Base-by-base conservation (phyloP, 2,329 filamentous ascomycete species). In the Tolypocladium ovalisporum region DNA sequence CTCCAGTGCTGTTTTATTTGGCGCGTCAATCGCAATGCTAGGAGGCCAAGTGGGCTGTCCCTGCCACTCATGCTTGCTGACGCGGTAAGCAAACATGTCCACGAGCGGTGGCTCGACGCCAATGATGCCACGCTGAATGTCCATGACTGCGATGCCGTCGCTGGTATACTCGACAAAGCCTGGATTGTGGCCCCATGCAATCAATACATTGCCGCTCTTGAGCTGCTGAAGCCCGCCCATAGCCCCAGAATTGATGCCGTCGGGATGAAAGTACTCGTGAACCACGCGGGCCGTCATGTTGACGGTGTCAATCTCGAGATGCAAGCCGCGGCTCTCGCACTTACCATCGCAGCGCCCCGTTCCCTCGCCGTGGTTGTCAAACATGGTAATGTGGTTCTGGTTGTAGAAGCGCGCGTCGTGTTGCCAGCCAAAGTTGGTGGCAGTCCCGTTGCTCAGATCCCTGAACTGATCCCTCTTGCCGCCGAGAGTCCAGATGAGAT, bases 351-450 rank as follows among this genome's bases (percentile, higher is more conserved):
- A 72, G 27, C 58, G 62, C 0, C 63, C 63, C 2, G 67, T 71
- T 4, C 65, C 59, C 60, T 71, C 67, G 49, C 61, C 66, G 52
- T 73, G 71, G 62, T 75, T 74, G 63, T 74, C 71, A 57, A 75
- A 75, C 54, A 74, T 64, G 56, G 68, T 70, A 55, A 74, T 62
- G 47, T 68, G 66, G 13, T 54, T 63, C 54, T 66, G 63, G 56
- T 65, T 58, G 62, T 65, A 63, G 60, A 71, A 65, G 27, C 68
- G 68, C 7, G 68, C 70, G 54, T 74, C 69, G 60, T 74, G 73
- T 61, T 75, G 72, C 67, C 71, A 74, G 54, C 65, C 63, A 61
- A 74, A 72, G 59, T 70, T 64, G 35, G 68, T 71, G 12, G 71
- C 72, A 4, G 56, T 61, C 13, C 70, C 70, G 17, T 59, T 66